Evolutionary conservation across 306 rosid species (phyloP).

Genomic region (Acacia confusa): DNA sequence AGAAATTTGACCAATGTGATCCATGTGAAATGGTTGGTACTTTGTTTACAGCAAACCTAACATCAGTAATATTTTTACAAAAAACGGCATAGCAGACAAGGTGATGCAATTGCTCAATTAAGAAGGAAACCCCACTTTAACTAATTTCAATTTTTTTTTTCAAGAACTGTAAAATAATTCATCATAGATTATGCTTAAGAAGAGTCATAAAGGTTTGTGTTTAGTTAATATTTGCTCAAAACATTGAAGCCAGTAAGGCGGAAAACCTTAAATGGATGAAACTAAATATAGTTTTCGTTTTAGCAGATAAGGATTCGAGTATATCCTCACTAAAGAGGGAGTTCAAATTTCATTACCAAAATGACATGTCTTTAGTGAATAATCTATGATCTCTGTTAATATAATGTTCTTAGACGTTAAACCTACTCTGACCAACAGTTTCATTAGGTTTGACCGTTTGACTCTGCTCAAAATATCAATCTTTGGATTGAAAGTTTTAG

Average conservation of each 20-base stretch:
- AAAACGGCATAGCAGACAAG: background rate
- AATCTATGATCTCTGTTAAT: background rate
- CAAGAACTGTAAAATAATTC: background rate
- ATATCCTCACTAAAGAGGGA: background rate
- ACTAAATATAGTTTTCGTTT: background rate
- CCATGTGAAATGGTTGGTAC: background rate
- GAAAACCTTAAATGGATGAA: background rate
- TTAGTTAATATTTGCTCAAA: no score
- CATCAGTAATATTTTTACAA: background rate
- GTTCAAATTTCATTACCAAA: background rate
- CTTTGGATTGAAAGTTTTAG: background rate
- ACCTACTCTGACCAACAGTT: background rate
- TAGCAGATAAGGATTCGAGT: background rate
- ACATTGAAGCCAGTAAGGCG: background rate
- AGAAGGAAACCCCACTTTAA: constrained; percentile 1
- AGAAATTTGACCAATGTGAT: constrained; percentile 15
- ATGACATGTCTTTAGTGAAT: background rate
- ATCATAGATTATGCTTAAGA: background rate
- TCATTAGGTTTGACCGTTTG: background rate
- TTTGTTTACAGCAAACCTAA: background rate
- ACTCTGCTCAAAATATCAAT: background rate
- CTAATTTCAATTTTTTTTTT: background rate
- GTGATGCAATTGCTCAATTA: background rate
- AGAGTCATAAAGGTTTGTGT: background rate
- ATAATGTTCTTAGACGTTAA: background rate